A percentile compares a stretch with the other conserved stretches of the same genome.
phyloP scores from a whole-genome alignment of 1,284 basidiomycete genomes.

The Heterobasidion occidentale region DNA sequence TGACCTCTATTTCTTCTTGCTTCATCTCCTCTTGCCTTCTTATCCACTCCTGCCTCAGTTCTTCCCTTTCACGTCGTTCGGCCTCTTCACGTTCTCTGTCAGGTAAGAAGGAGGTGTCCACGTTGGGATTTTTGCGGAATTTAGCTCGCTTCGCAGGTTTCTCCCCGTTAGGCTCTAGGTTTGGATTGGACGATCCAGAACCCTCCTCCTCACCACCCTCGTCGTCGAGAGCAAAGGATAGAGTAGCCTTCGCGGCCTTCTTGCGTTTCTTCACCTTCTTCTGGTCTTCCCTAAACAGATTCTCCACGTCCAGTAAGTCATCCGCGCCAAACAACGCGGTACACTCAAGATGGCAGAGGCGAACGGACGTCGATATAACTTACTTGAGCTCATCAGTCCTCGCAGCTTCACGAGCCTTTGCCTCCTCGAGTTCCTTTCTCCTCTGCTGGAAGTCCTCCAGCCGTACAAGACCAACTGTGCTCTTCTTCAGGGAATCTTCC shows the following conservation, averaged over 20 bases:
- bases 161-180: slow-evolving; percentile 26
- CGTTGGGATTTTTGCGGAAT: slow-evolving; percentile 90
- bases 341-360: neutral
- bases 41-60: slow-evolving; percentile 87
- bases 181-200: slow-evolving; percentile 30
- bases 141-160: slow-evolving; percentile 63
- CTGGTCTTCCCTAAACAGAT: slow-evolving; percentile 76
- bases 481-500: slow-evolving; percentile 91
- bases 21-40: slow-evolving; percentile 85
- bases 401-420: slow-evolving; percentile 85
- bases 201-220: slow-evolving; percentile 45
- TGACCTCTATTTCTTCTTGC: slow-evolving; percentile 83
- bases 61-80: slow-evolving; percentile 84
- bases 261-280: slow-evolving; percentile 91
- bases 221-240: slow-evolving; percentile 89
- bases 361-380: slow-evolving; percentile 33
- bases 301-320: slow-evolving; percentile 72
- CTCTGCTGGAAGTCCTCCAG: slow-evolving; percentile 91
- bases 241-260: slow-evolving; percentile 71
- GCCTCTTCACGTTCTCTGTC: slow-evolving; percentile 93
- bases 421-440: slow-evolving; percentile 87
- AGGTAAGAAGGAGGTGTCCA: slow-evolving; percentile 97
- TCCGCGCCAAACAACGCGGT: slow-evolving; percentile 13
- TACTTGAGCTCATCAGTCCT: slow-evolving; percentile 77
- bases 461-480: slow-evolving; percentile 88